Percentiles rank a stretch among this genome's conserved stretches.
phyloP scores from a whole-genome alignment of 768 basidiomycete genomes.

The Crepidotus variabilis region DNA sequence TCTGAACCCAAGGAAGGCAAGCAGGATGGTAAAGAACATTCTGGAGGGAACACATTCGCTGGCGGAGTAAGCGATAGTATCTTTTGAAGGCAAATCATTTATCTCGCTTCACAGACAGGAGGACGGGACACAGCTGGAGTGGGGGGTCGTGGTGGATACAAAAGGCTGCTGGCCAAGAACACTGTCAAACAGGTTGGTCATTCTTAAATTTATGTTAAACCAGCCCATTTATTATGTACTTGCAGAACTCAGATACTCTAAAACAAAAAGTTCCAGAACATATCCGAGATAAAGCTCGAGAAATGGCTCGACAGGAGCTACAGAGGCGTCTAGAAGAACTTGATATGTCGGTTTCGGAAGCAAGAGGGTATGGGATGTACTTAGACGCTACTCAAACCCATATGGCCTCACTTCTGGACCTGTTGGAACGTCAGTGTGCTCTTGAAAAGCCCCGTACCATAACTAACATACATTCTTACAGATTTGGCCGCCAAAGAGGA shows the following conservation, averaged over 20 bases:
- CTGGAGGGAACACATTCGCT: constrained; percentile 61
- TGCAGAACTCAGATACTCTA: constrained; percentile 44
- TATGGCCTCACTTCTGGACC: constrained; percentile 53
- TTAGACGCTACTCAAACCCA: constrained; percentile 55
- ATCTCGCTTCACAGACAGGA: constrained; percentile 41
- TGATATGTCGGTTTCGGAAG: constrained; percentile 54
- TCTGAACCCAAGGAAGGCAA: constrained; percentile 58
- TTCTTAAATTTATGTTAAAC: background rate
- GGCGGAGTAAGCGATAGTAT: constrained; percentile 46
- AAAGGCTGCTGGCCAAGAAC: constrained; percentile 59
- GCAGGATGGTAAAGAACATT: constrained; percentile 59
- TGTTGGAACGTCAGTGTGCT: constrained; percentile 55
- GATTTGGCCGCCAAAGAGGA: constrained; percentile 68
- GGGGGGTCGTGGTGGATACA: constrained; percentile 66
- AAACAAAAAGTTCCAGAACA: constrained; percentile 60
- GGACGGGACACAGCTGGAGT: constrained; percentile 65
- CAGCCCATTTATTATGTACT: background rate
- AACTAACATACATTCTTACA: constrained; percentile 16
- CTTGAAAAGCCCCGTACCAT: background rate
- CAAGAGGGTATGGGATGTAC: constrained; percentile 50
- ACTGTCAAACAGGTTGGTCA: constrained; percentile 53
- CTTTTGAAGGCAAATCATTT: background rate
- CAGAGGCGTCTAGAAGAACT: constrained; percentile 59
- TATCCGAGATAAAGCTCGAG: constrained; percentile 57
- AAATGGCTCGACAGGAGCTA: constrained; percentile 65